A percentile compares a stretch with the other conserved stretches of the same genome.
Evolutionary conservation across 1,284 basidiomycete species (phyloP).

Genomic region (Paramarasmius palmivorus): DNA sequence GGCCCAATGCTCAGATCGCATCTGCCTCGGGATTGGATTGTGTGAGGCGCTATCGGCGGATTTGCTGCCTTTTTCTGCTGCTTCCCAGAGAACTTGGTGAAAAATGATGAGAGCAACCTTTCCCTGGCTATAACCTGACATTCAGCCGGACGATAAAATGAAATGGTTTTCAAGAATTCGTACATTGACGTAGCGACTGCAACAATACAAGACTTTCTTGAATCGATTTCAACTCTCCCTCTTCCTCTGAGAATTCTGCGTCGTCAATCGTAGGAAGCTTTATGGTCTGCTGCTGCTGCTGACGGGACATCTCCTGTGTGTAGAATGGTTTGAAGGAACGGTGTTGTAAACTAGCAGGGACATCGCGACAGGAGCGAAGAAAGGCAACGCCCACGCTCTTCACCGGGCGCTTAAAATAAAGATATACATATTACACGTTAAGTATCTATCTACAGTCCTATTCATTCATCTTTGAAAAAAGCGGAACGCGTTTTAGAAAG

Average conservation of each 20-base stretch:
- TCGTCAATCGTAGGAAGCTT: no score
- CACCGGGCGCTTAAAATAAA: no score
- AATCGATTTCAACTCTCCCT: slow-evolving; percentile 5
- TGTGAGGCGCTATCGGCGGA: slow-evolving; percentile 56
- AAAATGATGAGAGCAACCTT: slow-evolving; percentile 63
- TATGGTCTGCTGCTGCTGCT: no score
- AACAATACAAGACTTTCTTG: slow-evolving; percentile 51
- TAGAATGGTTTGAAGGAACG: no score
- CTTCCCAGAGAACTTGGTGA: slow-evolving; percentile 72
- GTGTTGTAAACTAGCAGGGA: no score
- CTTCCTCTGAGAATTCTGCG: not conserved
- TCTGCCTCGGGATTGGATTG: slow-evolving; percentile 59
- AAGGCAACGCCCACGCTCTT: no score
- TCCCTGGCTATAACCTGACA: slow-evolving; percentile 54
- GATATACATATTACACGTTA: no score
- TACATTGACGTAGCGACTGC: slow-evolving; percentile 71
- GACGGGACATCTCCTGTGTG: not conserved
- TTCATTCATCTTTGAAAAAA: no score
- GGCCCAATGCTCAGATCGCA: slow-evolving; percentile 73
- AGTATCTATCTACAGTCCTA: no score
- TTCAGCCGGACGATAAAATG: not conserved
- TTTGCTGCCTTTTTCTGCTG: slow-evolving; percentile 49
- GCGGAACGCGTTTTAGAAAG: no score
- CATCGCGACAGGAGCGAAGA: no score
- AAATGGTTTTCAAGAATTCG: slow-evolving; percentile 19